Evolutionary conservation across 371 early-diverging fungal genomes (phyloP), one percentile per base, ranked within the genome.

Genomic region (Mortierella sp.): DNA sequence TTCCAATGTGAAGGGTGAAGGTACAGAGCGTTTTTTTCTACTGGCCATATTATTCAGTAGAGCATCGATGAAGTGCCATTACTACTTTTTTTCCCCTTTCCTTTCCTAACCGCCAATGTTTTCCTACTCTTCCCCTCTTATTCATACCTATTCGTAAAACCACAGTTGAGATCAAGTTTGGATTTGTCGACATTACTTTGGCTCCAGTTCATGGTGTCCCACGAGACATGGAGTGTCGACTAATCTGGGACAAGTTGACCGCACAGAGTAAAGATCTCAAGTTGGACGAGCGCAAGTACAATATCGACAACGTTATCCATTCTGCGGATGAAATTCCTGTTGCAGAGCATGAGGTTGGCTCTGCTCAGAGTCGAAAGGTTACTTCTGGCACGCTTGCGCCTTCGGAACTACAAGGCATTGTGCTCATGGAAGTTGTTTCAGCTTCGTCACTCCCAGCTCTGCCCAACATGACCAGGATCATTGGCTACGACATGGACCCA

Each of bases 401-500:
- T 3, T 37, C 37, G 3, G 37, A 83, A 60, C 76, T 87, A 1
- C 70, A 85, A 43, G 92, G 92, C 3, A 74, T 90, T 7, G 82
- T 84, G 11, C 89, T 86, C 64, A 62, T 92, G 37, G 92, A 92
- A 59, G 72, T 90, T 9, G 83, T 83, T 12, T 81, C 84, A 46
- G 90, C 92, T 3, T 70, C 80, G 0, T 84, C 88, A 58, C 70
- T 92, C 7, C 92, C 92, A 3, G 84, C 84, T 7, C 84, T 84
- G 56, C 83, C 68, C 71, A 88, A 87, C 60, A 69, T 84, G 75
- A 87, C 86, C 6, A 73, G 88, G 15, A 87, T 87, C 2, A 37
- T 37, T 9, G 83, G 87, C 1, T 92, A 90, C 70, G 91, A 94
- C 68, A 93, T 91, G 87, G 94, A 95, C 73, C 93, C 96, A 0